These are phyloP conservation scores for Zygosaccharomyces pseudobailii DNA, from an alignment of 1,139 yeast species.

Conservation along the genomic window DNA sequence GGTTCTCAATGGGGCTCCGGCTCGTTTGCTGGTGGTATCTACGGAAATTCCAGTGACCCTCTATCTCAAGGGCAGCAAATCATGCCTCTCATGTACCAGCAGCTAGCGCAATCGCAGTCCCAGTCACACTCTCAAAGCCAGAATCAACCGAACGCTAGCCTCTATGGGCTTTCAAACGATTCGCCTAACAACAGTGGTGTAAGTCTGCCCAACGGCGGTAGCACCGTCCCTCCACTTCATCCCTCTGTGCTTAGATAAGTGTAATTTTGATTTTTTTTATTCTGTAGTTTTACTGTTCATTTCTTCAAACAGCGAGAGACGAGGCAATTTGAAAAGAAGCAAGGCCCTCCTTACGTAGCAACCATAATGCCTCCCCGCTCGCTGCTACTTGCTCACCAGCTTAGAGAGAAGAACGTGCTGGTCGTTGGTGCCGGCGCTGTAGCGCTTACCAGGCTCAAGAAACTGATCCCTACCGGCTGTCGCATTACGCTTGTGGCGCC, in stretches of 20 bases:
- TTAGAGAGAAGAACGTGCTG: constrained; percentile 23
- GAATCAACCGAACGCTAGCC: not conserved
- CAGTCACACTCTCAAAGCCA: constrained; percentile 14
- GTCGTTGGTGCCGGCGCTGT: constrained; percentile 35
- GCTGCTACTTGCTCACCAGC: constrained; percentile 30
- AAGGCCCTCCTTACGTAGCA: constrained; percentile 8
- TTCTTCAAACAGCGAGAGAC: not conserved
- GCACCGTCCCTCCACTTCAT: constrained; percentile 19
- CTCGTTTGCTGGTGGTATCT: not conserved
- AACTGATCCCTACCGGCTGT: constrained; percentile 32
- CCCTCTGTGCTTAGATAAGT: constrained; percentile 19
- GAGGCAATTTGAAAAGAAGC: not conserved
- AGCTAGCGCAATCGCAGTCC: constrained; percentile 18
- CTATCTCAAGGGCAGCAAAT: constrained; percentile 17
- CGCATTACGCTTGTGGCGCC: constrained; percentile 31
- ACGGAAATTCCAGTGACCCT: constrained; percentile 17
- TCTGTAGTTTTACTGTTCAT: constrained; percentile 1
- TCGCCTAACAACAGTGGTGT: constrained; percentile 6
- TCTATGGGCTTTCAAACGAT: not conserved
- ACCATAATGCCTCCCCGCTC: constrained; percentile 14
- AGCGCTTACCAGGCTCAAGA: constrained; percentile 28
- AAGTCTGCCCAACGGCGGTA: constrained; percentile 5
- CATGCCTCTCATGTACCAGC: constrained; percentile 24
- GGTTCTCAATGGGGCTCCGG: not conserved
- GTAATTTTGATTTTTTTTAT: not conserved